Evolutionary conservation across 805 yeast genomes (phyloP).

Genomic region (Vanderwaltozyma yarrowii): DNA sequence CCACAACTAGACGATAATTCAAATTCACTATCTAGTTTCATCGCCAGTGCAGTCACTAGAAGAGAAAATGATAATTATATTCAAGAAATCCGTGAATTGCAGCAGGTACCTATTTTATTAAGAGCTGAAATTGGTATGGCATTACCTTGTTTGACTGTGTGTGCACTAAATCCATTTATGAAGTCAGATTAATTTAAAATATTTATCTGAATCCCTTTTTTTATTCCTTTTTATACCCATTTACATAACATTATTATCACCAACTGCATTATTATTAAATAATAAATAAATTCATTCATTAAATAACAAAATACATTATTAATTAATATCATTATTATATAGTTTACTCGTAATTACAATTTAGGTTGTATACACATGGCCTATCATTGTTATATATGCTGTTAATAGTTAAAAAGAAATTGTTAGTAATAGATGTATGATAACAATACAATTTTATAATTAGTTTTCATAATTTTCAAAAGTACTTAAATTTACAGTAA

Average conservation of each 20-base stretch:
- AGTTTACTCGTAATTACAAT: too few species aligned
- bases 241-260: neutral
- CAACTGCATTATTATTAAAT: constrained; percentile 1
- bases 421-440: too few species aligned
- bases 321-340: too few species aligned
- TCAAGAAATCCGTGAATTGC: constrained; percentile 74
- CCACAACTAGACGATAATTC: constrained; percentile 23
- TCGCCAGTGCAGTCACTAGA: constrained; percentile 49
- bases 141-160: constrained; percentile 88
- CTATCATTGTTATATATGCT: too few species aligned
- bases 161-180: constrained; percentile 79
- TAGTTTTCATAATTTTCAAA: too few species aligned
- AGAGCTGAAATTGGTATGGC: constrained; percentile 95
- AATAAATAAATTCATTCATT: constrained; percentile 1
- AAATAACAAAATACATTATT: too few species aligned
- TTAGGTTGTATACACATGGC: too few species aligned
- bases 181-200: constrained; percentile 1
- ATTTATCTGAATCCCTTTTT: neutral
- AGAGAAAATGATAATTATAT: constrained; percentile 52
- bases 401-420: too few species aligned
- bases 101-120: constrained; percentile 71
- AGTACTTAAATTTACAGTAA: too few species aligned
- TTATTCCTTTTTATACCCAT: too few species aligned
- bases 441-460: too few species aligned
- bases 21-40: constrained; percentile 37